A percentile compares a stretch with the other conserved stretches of the same genome.
Evolutionary conservation across 1,284 basidiomycete species (phyloP).

Genomic region (Sporisorium iseilematis-ciliati): DNA sequence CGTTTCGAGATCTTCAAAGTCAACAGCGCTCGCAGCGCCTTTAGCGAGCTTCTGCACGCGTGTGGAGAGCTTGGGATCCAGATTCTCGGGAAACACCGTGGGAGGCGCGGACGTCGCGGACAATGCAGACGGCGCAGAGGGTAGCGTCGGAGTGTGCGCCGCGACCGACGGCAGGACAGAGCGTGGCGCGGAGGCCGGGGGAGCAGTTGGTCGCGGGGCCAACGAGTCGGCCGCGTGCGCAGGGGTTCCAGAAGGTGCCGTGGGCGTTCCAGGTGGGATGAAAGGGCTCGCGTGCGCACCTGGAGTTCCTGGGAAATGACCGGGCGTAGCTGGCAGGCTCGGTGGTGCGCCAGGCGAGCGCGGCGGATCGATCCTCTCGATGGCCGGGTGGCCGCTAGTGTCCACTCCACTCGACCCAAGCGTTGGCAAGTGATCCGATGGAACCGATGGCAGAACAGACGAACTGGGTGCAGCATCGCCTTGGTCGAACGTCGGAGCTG

Average conservation of each 20-base stretch:
- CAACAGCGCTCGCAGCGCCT: slow-evolving; percentile 64
- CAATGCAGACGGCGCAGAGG: slow-evolving; percentile 13
- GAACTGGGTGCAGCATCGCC: not conserved
- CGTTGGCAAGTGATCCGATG: slow-evolving; percentile 16
- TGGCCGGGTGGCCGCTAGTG: slow-evolving; percentile 30
- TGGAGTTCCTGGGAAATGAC: not conserved
- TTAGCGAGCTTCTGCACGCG: slow-evolving; percentile 63
- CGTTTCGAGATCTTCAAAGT: slow-evolving; percentile 67
- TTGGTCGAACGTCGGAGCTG: not conserved
- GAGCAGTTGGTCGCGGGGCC: slow-evolving; percentile 56
- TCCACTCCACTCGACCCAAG: not conserved
- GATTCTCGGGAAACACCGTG: slow-evolving; percentile 75
- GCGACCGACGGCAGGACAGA: not conserved
- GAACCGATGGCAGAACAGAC: slow-evolving; percentile 33
- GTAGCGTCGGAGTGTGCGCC: not conserved
- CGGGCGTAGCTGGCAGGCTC: slow-evolving; percentile 16
- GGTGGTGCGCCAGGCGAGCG: slow-evolving; percentile 20
- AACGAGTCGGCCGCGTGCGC: slow-evolving; percentile 27
- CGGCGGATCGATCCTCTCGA: slow-evolving; percentile 39
- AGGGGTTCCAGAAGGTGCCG: slow-evolving; percentile 71
- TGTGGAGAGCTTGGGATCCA: slow-evolving; percentile 40
- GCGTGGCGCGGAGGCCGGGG: not conserved
- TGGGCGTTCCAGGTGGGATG: slow-evolving; percentile 73
- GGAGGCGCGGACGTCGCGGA: not conserved
- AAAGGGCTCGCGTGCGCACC: slow-evolving; percentile 6